Percentiles rank a stretch among this genome's conserved stretches.
phyloP scores from a whole-genome alignment of 345 rosid genomes.

The Moringa oleifera region DNA sequence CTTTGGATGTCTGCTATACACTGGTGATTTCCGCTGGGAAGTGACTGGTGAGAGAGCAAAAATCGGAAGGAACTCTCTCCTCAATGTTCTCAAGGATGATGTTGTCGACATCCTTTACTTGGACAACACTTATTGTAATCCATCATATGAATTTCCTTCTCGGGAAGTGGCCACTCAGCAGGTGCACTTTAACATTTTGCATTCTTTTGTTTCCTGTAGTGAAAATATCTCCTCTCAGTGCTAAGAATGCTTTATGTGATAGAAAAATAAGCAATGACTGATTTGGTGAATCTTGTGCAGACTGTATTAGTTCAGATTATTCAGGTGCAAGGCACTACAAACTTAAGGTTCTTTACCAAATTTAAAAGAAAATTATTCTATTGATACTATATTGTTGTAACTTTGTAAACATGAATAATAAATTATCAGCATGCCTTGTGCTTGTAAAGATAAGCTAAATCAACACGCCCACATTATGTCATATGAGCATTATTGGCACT shows the following conservation, averaged over 20 bases:
- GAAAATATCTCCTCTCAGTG: no score
- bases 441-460: background rate
- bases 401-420: background rate
- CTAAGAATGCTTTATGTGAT: no score
- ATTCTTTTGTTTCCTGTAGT: background rate
- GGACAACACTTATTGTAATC: slow-evolving; percentile 80
- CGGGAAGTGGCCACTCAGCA: slow-evolving; percentile 50
- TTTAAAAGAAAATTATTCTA: background rate
- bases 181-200: slow-evolving; percentile 26
- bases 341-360: background rate
- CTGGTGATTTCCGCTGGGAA: slow-evolving; percentile 82
- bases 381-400: background rate
- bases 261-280: background rate
- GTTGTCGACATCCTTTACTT: slow-evolving; percentile 48
- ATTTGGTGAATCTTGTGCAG: background rate
- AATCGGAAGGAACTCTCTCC: slow-evolving; percentile 31
- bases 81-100: slow-evolving; percentile 35
- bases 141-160: slow-evolving; percentile 53
- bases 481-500: no score
- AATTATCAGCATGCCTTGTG: background rate
- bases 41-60: slow-evolving; percentile 21
- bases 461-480: no score
- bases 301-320: no score
- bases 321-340: no score
- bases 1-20: slow-evolving; percentile 67